Conservation (phyloP, 163 green algal species). For the Scenedesmus sp. region DNA sequence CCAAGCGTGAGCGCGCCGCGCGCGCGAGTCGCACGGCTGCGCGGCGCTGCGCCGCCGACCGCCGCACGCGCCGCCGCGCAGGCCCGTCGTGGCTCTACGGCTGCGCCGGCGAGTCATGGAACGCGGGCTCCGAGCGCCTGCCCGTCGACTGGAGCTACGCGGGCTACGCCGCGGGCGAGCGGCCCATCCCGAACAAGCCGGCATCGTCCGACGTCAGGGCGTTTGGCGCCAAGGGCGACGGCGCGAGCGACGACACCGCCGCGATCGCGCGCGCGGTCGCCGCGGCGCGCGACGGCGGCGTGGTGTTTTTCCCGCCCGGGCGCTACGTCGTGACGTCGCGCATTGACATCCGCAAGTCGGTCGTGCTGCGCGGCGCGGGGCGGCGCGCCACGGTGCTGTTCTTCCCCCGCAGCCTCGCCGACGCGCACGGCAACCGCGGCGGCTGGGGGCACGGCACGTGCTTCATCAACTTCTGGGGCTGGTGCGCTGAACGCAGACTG, state of each 20-base stretch:
- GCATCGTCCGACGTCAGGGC: neutral
- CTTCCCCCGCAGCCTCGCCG: neutral
- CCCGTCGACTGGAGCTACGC: slow-evolving; percentile 25
- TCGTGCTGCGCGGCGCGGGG: slow-evolving; percentile 14
- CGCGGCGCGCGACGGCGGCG: neutral
- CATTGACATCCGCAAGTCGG: slow-evolving; percentile 12
- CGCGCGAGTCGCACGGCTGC: neutral
- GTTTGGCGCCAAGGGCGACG: slow-evolving; percentile 28
- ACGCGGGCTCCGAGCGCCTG: neutral
- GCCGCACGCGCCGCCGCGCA: neutral
- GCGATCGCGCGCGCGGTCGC: neutral
- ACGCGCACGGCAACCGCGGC: slow-evolving; percentile 11
- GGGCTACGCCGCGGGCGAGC: slow-evolving; percentile 2
- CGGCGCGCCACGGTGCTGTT: neutral
- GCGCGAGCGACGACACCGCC: slow-evolving; percentile 7
- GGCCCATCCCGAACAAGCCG: neutral
- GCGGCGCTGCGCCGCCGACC: neutral
- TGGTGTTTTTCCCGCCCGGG: slow-evolving; percentile 1
- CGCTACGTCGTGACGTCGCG: slow-evolving; percentile 17
- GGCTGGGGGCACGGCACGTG: slow-evolving; percentile 23
- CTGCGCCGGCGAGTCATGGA: slow-evolving; percentile 16
- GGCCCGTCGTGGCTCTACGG: slow-evolving; percentile 8
- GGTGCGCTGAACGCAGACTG: too few relatives aligned
- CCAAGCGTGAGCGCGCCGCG: slow-evolving; percentile 2
- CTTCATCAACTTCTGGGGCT: slow-evolving; percentile 37